A percentile compares a stretch with the other conserved stretches of the same genome.
Conservation (phyloP, 192 early-diverging fungal genomes). For the Rhizophagus clarus region DNA sequence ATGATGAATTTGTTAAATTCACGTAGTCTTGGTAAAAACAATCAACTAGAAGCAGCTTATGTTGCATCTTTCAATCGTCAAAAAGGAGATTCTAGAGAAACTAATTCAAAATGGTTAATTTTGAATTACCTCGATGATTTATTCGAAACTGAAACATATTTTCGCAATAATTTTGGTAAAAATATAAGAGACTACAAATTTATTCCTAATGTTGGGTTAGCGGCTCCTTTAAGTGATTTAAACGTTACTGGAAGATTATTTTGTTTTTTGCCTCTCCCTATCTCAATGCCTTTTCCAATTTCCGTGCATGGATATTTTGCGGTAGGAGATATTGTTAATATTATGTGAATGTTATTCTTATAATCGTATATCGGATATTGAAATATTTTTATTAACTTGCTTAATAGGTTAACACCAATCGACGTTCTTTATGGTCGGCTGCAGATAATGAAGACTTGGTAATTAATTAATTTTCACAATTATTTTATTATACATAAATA, state of each 20-base stretch:
- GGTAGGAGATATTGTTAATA: background rate
- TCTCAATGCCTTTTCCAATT: background rate
- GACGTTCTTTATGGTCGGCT: background rate
- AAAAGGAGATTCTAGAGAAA: too few species aligned
- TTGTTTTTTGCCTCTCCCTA: background rate
- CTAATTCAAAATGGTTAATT: too few species aligned
- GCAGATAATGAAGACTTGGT: background rate
- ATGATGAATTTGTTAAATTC: too few species aligned
- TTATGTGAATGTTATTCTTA: too few species aligned
- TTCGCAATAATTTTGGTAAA: background rate
- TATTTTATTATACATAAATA: background rate
- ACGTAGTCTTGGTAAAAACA: too few species aligned
- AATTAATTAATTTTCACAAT: background rate
- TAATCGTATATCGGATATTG: too few species aligned
- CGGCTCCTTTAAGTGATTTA: background rate
- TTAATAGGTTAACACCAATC: background rate
- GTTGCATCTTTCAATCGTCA: too few species aligned
- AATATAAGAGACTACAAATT: background rate
- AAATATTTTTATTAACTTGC: background rate
- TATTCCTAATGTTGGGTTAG: background rate
- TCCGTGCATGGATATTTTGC: background rate
- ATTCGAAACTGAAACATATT: too few species aligned
- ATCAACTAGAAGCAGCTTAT: too few species aligned
- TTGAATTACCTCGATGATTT: too few species aligned
- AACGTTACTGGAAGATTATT: background rate